Base-by-base conservation (phyloP, 176 grass and related monocot species). In the Areca catechu region DNA sequence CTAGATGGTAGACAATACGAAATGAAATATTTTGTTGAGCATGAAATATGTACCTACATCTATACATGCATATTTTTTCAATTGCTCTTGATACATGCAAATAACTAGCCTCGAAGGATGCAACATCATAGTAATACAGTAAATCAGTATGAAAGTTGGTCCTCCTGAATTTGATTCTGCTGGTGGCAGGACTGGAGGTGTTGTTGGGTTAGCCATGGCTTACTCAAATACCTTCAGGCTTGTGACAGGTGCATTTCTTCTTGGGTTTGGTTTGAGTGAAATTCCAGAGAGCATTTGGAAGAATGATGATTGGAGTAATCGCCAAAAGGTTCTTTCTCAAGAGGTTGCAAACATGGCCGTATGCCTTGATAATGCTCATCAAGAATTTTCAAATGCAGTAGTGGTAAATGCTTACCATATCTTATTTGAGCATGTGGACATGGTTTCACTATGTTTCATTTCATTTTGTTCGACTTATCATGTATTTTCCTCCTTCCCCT, bases 181-280 rank as follows among this genome's bases (percentile, higher is more conserved):
- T 53, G 10, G 10, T 24, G 5, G 71, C 75, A 97, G 92, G 93
- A 77, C 83, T 43, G 83, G 78, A 22, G 74, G 78, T 64, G 82
- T 98, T 75, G 79, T 98, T 69, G 87, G 87, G 50, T 90, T 98
- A 71, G 84, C 87, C 53, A 98, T 98, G 93, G 93, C 86, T 72
- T 98, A 83, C 55, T 98, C 93, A 63, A 98, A 98, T 82, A 98
- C 93, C 19, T 98, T 92, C 73, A 87, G 87, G 61, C 79, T 98
- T 21, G 93, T 98, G 48, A 98, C 93, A 34, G 93, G 93, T 78
- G 93, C 93, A 59, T 98, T 98, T 77, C 86, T 98, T 75, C 83
- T 98, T 82, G 87, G 87, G 62, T 98, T 92, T 98, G 93, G 93
- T 15, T 74, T 98, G 76, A 98, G 87, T 5, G 87, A 98, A 88